phyloP scores from a whole-genome alignment of 148 eudicot genomes.

The Heliamphora exappendiculata region DNA sequence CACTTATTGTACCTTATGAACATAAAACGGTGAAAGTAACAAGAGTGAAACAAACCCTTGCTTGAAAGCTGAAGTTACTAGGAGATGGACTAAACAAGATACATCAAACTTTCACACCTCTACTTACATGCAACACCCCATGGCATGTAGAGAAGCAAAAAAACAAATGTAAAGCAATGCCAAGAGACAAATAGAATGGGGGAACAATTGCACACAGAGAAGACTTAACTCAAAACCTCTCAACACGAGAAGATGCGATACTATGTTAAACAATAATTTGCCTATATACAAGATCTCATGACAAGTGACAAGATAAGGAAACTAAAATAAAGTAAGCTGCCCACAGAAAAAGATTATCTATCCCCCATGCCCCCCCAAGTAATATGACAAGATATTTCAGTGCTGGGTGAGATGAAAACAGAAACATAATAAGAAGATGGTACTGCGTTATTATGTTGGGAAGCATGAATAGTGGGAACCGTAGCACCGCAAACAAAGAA shows the following conservation, averaged over 20 bases:
- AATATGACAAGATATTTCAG: background rate
- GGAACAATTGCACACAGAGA: background rate
- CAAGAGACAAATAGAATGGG: background rate
- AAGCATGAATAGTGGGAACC: conserved; percentile 91
- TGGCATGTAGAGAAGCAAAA: background rate
- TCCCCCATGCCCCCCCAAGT: background rate
- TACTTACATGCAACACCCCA: background rate
- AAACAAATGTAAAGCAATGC: background rate
- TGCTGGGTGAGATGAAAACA: background rate
- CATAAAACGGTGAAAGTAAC: background rate
- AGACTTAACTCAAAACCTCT: background rate
- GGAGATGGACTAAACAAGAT: background rate
- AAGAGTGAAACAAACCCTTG: background rate
- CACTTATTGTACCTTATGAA: background rate
- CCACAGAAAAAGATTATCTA: background rate
- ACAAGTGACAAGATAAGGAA: background rate
- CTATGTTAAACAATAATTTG: background rate
- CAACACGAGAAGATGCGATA: background rate
- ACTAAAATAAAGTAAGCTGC: background rate
- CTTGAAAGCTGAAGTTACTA: background rate
- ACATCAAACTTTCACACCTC: background rate
- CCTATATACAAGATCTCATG: background rate
- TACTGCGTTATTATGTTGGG: conserved; percentile 91
- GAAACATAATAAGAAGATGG: conserved; percentile 3
- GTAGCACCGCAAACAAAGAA: conserved; percentile 81